Percentiles rank a stretch among this genome's conserved stretches.
Evolutionary conservation across 257 asterid genomes (phyloP).

Genomic region (Jacaranda copaia): DNA sequence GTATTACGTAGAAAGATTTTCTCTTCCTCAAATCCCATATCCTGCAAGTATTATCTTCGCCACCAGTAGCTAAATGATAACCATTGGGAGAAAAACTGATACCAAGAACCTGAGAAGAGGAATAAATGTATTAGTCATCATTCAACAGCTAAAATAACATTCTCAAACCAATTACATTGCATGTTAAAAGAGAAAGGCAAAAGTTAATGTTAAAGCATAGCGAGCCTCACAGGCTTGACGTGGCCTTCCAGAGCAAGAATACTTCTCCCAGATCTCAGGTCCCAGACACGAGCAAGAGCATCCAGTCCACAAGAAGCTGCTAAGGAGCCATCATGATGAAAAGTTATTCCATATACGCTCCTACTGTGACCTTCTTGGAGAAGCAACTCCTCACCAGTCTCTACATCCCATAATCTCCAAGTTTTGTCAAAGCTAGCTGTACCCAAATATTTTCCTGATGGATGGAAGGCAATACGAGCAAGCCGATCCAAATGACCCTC

Average conservation of each 20-base stretch:
- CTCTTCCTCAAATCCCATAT: conserved; percentile 94
- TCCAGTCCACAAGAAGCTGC: conserved; percentile 96
- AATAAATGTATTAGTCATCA: conserved; percentile 8
- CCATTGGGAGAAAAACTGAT: conserved; percentile 93
- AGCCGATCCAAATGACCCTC: conserved; percentile 96
- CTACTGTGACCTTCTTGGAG: conserved; percentile 99
- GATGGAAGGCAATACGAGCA: conserved; percentile 92
- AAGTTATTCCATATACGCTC: conserved; percentile 85
- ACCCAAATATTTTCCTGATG: conserved; percentile 89
- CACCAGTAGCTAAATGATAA: conserved; percentile 94
- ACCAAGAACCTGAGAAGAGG: conserved; percentile 69
- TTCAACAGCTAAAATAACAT: background rate
- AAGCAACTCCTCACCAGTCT: conserved; percentile 92
- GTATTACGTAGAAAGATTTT: conserved; percentile 74
- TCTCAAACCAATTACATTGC: background rate
- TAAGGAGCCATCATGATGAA: conserved; percentile 91
- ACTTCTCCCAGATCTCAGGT: conserved; percentile 90
- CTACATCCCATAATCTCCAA: conserved; percentile 98
- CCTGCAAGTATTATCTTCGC: conserved; percentile 96
- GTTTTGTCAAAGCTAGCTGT: conserved; percentile 94
- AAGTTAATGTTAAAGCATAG: conserved; percentile 25
- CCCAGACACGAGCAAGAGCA: conserved; percentile 97
- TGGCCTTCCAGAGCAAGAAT: conserved; percentile 94
- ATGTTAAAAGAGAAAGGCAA: conserved; percentile 19
- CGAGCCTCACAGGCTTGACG: conserved; percentile 77